Evolutionary conservation across 2,329 filamentous ascomycete species (phyloP).

Genomic region (Ceratocystiopsis minuta): DNA sequence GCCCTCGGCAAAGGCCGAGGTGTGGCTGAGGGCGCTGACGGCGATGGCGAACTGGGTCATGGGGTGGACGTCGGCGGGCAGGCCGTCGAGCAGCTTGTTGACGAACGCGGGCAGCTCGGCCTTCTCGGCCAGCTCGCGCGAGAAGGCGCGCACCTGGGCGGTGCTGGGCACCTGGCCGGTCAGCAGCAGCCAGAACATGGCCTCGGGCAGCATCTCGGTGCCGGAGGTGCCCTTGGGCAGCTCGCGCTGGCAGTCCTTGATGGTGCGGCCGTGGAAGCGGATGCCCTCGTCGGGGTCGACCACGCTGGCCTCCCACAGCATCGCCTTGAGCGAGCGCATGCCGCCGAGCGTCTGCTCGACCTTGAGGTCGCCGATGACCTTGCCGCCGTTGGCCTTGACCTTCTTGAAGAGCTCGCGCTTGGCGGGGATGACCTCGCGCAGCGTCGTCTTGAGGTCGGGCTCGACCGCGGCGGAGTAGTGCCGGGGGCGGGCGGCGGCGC

Average conservation of each 20-base stretch:
- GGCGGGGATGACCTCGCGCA: slow-evolving; percentile 69
- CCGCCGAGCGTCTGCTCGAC: slow-evolving; percentile 87
- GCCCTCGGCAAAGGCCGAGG: slow-evolving; percentile 79
- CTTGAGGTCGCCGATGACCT: slow-evolving; percentile 80
- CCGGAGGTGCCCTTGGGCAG: slow-evolving; percentile 83
- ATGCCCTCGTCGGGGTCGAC: slow-evolving; percentile 95
- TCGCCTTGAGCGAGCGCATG: slow-evolving; percentile 93
- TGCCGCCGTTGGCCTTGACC: slow-evolving; percentile 70
- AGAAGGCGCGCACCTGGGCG: slow-evolving; percentile 64
- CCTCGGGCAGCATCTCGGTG: slow-evolving; percentile 93
- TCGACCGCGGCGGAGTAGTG: slow-evolving; percentile 60
- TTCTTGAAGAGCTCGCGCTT: slow-evolving; percentile 89
- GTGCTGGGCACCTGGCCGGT: slow-evolving; percentile 81
- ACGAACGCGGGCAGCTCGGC: slow-evolving; percentile 69
- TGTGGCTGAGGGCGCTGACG: slow-evolving; percentile 89
- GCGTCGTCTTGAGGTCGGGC: slow-evolving; percentile 73
- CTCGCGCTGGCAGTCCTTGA: slow-evolving; percentile 91
- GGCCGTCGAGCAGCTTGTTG: slow-evolving; percentile 71
- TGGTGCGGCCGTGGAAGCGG: slow-evolving; percentile 91
- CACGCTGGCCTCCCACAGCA: slow-evolving; percentile 97
- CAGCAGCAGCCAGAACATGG: slow-evolving; percentile 98
- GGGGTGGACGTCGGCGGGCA: slow-evolving; percentile 80
- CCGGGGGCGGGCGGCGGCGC: slow-evolving; percentile 22
- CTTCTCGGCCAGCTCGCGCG: slow-evolving; percentile 73
- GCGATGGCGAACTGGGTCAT: slow-evolving; percentile 98